A percentile compares a stretch with the other conserved stretches of the same genome.
Evolutionary conservation across 116 monocot species (phyloP).

Genomic region (Posidonia oceanica): DNA sequence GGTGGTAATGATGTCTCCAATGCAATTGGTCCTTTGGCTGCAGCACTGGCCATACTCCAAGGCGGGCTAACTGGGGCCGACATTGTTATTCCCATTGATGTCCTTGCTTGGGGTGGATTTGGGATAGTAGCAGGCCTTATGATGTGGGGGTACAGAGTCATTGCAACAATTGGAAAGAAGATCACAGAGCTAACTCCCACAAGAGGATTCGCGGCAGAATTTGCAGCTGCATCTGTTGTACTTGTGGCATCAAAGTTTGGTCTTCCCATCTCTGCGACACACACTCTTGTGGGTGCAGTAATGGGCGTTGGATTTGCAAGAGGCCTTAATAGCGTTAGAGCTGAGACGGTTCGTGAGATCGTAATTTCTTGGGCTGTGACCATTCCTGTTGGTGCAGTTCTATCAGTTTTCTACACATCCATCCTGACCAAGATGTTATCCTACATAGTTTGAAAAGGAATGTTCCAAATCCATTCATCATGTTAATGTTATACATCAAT

Average conservation of each 20-base stretch:
- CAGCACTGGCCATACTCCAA: constrained; percentile 79
- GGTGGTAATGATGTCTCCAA: constrained; percentile 97
- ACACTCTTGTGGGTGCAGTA: constrained; percentile 91
- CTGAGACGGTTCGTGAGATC: constrained; percentile 75
- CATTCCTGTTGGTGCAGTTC: constrained; percentile 73
- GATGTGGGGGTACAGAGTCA: constrained; percentile 96
- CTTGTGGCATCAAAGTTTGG: constrained; percentile 84
- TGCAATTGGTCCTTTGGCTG: constrained; percentile 89
- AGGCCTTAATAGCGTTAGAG: constrained; percentile 73
- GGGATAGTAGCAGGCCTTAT: constrained; percentile 92
- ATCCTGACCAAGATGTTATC: constrained; percentile 46
- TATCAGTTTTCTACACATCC: constrained; percentile 74
- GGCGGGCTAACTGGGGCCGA: constrained; percentile 39
- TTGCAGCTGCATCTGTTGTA: constrained; percentile 94
- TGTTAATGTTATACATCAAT: not conserved
- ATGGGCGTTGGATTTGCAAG: constrained; percentile 97
- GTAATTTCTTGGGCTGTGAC: constrained; percentile 84
- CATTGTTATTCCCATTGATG: constrained; percentile 74
- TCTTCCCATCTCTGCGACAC: constrained; percentile 89
- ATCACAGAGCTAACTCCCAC: constrained; percentile 95
- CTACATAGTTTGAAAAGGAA: constrained; percentile 3
- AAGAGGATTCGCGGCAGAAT: constrained; percentile 91
- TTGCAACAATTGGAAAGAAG: constrained; percentile 94
- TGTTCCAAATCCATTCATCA: not conserved
- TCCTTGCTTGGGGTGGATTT: constrained; percentile 98